phyloP scores from a whole-genome alignment of 495 filamentous ascomycete species.

The Penicillium coffeae region DNA sequence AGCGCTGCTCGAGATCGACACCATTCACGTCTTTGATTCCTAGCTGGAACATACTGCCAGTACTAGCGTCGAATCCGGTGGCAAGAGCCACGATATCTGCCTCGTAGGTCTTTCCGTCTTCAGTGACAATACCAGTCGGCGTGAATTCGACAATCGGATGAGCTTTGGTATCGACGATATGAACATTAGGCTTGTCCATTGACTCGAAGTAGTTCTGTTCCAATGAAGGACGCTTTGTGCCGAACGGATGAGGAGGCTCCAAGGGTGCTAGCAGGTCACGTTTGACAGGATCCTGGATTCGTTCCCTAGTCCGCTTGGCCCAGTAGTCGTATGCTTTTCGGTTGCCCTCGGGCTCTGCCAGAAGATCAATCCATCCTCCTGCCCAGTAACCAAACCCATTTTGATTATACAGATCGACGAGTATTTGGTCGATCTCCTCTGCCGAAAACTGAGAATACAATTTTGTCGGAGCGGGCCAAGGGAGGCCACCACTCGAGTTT shows the following conservation, averaged over 20 bases:
- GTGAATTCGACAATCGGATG: slow-evolving; percentile 46
- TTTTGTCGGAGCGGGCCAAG: neutral
- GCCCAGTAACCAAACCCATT: slow-evolving; percentile 7
- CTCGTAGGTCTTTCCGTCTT: slow-evolving; percentile 22
- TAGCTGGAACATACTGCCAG: slow-evolving; percentile 46
- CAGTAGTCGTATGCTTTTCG: slow-evolving; percentile 15
- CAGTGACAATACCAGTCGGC: slow-evolving; percentile 37
- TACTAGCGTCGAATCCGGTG: slow-evolving; percentile 7
- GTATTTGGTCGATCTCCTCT: neutral
- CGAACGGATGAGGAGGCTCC: slow-evolving; percentile 43
- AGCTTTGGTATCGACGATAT: slow-evolving; percentile 43
- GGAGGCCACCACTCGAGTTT: neutral
- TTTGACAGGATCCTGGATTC: slow-evolving; percentile 45
- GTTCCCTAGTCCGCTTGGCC: slow-evolving; percentile 43
- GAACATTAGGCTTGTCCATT: slow-evolving; percentile 49
- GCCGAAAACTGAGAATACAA: neutral
- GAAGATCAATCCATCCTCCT: neutral
- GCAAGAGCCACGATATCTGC: neutral
- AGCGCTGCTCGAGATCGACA: slow-evolving; percentile 36
- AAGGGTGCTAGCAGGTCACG: slow-evolving; percentile 50
- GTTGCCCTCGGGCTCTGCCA: neutral
- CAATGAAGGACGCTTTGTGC: slow-evolving; percentile 50
- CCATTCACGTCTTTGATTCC: slow-evolving; percentile 40
- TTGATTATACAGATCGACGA: slow-evolving; percentile 3
- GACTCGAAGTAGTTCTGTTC: slow-evolving; percentile 55